A percentile compares a stretch with the other conserved stretches of the same genome.
phyloP scores from a whole-genome alignment of 176 grass and related monocot genomes.

The Themeda triandra region DNA sequence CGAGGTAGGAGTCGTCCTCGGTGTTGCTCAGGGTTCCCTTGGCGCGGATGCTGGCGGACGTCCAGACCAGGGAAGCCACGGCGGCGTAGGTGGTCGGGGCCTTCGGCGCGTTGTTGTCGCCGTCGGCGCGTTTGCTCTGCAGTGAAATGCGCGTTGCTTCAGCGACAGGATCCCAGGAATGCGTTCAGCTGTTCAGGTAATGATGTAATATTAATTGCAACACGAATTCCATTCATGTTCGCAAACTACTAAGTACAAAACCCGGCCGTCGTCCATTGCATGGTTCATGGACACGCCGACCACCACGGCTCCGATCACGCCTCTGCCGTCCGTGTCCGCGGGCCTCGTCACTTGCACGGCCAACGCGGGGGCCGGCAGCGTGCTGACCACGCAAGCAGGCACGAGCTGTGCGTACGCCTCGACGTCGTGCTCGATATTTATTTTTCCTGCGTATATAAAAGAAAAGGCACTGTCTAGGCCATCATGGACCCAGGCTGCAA shows the following conservation, averaged over 20 bases:
- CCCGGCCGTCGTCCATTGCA: conserved; percentile 33
- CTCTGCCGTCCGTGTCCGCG: neutral
- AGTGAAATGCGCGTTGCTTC: too few relatives aligned
- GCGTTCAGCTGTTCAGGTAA: too few relatives aligned
- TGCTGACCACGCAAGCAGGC: neutral
- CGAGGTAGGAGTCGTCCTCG: neutral
- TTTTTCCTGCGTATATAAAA: too few relatives aligned
- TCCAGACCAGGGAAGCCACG: conserved; percentile 34
- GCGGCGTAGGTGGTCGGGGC: neutral
- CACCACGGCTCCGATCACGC: neutral
- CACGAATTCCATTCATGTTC: too few relatives aligned
- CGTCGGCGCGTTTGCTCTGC: too few relatives aligned
- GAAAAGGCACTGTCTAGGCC: too few relatives aligned
- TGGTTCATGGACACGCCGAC: conserved; percentile 54
- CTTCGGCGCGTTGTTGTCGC: neutral
- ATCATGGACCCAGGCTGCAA: too few relatives aligned
- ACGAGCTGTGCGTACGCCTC: conserved; percentile 45
- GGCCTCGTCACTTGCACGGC: conserved; percentile 49
- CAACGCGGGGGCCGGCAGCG: conserved; percentile 25
- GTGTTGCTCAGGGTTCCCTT: neutral
- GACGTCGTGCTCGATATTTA: conserved; percentile 24
- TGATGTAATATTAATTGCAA: too few relatives aligned
- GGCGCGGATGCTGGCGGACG: conserved; percentile 16
- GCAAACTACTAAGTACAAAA: too few relatives aligned
- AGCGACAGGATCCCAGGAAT: too few relatives aligned